Evolutionary conservation across 371 early-diverging fungal genomes (phyloP), one percentile per base, ranked within the genome.

Genomic region (Capillidium heterosporum): DNA sequence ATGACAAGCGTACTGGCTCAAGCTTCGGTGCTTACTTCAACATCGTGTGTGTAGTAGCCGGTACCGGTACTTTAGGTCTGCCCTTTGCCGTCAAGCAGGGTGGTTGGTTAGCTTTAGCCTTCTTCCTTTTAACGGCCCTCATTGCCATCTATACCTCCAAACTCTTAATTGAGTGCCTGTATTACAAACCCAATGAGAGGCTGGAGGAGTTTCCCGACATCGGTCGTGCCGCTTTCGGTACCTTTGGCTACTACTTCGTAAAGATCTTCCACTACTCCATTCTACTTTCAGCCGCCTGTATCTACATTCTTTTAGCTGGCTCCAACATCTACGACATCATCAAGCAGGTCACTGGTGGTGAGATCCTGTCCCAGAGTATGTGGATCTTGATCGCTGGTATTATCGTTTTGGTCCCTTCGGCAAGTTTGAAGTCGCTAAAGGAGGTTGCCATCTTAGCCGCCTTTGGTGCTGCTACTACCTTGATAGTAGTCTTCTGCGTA

Each of bases 21-120:
- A 51, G 35, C 23, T 29, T 32, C 13, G 52, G 65, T 21, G 73
- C 77, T 10, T 77, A 73, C 57, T 71, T 74, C 43, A 82, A 78
- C 61, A 69, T 82, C 11, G 80, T 82, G 15, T 84, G 88, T 69
- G 83, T 87, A 2, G 75, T 86, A 15, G 86, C 87, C 1, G 91
- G 91, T 35, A 83, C 85, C 10, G 92, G 92, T 26, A 78, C 88
- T 8, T 70, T 90, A 4, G 85, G 87, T 53, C 71, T 91, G 11
- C 88, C 90, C 19, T 84, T 75, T 54, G 84, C 88, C 21, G 69
- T 92, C 19, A 75, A 67, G 21, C 78, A 81, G 52, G 81, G 84
- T 52, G 91, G 91, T n/a, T 91, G 92, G 92, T 63, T 82, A 17
- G 84, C 84, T 49, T 54, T 85, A 1, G 32, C 77, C 17, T 72